These are phyloP conservation scores for Dactylonectria estremocensis DNA, from an alignment of 2,329 filamentous ascomycete species.

Conservation along the genomic window DNA sequence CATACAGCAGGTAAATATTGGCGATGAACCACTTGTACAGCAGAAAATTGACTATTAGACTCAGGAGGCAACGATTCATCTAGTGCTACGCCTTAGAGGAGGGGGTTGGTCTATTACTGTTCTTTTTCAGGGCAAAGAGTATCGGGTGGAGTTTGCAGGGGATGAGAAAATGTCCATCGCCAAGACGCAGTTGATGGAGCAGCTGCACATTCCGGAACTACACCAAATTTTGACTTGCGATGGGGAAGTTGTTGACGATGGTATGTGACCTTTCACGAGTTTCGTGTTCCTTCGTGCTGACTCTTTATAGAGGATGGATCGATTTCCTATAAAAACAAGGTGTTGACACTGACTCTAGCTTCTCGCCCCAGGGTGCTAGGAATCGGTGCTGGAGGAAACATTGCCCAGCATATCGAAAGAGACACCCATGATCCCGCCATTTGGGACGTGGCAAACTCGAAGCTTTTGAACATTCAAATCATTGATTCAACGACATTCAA, in stretches of 20 bases:
- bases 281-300: background rate
- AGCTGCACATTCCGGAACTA: background rate
- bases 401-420: background rate
- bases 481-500: background rate
- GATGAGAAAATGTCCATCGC: background rate
- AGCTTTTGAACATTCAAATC: slow-evolving; percentile 4
- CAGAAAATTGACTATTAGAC: background rate
- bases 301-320: background rate
- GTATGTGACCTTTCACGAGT: background rate
- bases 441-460: slow-evolving; percentile 1
- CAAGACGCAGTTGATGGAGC: background rate
- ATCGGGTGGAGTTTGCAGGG: background rate
- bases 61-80: background rate
- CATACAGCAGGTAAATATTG: background rate
- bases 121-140: background rate
- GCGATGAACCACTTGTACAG: too few species aligned
- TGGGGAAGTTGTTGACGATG: background rate
- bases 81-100: background rate
- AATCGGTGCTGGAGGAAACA: background rate
- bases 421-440: background rate
- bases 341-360: background rate
- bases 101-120: background rate
- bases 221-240: background rate
- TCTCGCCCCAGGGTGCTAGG: background rate
- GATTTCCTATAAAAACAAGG: background rate